phyloP scores from a whole-genome alignment of 2,329 filamentous ascomycete species.

The Aspergillus fischeri region DNA sequence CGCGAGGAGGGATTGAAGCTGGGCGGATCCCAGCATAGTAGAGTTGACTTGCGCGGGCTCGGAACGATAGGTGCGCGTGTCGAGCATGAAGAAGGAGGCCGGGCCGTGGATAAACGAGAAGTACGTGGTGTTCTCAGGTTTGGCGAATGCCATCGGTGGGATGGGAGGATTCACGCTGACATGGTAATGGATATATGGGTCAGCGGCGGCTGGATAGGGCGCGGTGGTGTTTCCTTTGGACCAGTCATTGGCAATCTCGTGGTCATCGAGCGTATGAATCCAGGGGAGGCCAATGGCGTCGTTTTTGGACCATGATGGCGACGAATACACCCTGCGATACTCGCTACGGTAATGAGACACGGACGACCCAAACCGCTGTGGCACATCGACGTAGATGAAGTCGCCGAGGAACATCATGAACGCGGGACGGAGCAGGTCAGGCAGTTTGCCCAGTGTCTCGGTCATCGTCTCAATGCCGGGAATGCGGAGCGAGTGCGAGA shows the following conservation, averaged over 20 bases:
- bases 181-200: constrained; percentile 86
- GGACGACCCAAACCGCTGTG: constrained; percentile 68
- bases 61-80: constrained; percentile 82
- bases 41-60: constrained; percentile 53
- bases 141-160: constrained; percentile 46
- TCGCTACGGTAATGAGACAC: constrained; percentile 79
- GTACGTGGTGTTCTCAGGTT: constrained; percentile 65
- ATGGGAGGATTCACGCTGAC: constrained; percentile 75
- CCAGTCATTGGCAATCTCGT: constrained; percentile 96
- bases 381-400: constrained; percentile 66
- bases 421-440: constrained; percentile 46
- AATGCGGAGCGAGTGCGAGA: constrained; percentile 78
- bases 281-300: constrained; percentile 64
- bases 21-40: constrained; percentile 79
- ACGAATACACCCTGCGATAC: constrained; percentile 93
- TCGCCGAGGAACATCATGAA: constrained; percentile 60
- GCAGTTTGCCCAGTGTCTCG: constrained; percentile 64
- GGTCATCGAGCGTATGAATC: constrained; percentile 95
- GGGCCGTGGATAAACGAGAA: constrained; percentile 88
- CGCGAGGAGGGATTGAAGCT: constrained; percentile 72
- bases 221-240: constrained; percentile 69
- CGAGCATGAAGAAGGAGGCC: constrained; percentile 89
- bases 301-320: constrained; percentile 78
- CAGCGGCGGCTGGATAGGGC: constrained; percentile 72
- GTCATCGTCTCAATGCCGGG: constrained; percentile 76